Conservation (phyloP, 2,329 filamentous ascomycete species). For the Coniochaeta sp. region DNA sequence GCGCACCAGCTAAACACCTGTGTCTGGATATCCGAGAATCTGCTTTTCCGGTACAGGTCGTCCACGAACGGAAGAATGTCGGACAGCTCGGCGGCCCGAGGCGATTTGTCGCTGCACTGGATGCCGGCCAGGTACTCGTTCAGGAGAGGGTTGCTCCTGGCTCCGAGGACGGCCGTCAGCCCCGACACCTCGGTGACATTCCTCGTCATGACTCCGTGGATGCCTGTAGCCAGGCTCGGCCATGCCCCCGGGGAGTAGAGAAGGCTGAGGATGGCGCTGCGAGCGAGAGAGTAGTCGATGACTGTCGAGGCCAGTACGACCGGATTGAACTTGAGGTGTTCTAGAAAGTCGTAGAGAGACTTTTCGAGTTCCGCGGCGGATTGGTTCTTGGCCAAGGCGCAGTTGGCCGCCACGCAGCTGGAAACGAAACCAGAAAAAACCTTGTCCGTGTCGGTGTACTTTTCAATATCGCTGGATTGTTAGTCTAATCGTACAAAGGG, state of each 20-base stretch:
- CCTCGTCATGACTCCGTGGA: neutral
- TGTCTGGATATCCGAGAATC: conserved; percentile 14
- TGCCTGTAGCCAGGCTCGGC: neutral
- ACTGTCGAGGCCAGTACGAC: conserved; percentile 9
- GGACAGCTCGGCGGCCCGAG: conserved; percentile 17
- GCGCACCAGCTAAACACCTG: conserved; percentile 21
- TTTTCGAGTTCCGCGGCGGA: conserved; percentile 17
- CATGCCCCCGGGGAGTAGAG: conserved; percentile 9
- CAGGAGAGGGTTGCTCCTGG: conserved; percentile 1
- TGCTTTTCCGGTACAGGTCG: conserved; percentile 17
- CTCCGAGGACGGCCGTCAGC: conserved; percentile 5
- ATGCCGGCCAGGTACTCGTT: conserved; percentile 17
- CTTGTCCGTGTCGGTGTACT: conserved; percentile 15
- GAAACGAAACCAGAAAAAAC: conserved; percentile 18
- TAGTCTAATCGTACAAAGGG: neutral
- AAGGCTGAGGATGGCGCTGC: conserved; percentile 8
- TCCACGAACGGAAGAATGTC: conserved; percentile 18
- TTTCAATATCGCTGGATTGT: neutral
- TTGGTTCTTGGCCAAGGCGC: conserved; percentile 14
- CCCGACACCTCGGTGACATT: neutral
- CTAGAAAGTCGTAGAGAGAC: conserved; percentile 14
- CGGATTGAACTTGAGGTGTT: conserved; percentile 17
- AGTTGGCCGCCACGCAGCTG: conserved; percentile 15
- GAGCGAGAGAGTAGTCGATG: conserved; percentile 15
- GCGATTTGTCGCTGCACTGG: conserved; percentile 26